Percentiles rank a stretch among this genome's conserved stretches.
These are phyloP conservation scores for Citrullus mucosospermus DNA, from an alignment of 306 rosid species.

Conservation along the genomic window DNA sequence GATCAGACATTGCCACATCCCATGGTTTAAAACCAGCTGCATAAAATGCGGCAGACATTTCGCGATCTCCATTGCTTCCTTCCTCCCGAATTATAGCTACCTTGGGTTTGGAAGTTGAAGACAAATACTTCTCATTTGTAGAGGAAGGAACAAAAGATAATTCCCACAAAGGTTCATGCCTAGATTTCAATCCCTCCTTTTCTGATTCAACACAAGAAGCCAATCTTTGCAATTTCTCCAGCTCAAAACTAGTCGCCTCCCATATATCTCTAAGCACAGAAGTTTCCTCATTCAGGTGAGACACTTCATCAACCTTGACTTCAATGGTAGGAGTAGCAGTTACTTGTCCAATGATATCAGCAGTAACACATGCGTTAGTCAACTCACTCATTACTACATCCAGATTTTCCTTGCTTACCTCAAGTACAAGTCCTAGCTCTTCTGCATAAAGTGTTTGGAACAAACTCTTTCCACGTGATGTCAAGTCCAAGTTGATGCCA, in stretches of 20 bases:
- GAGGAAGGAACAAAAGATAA: constrained; percentile 56
- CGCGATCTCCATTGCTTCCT: constrained; percentile 90
- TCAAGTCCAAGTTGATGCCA: constrained; percentile 45
- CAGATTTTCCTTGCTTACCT: constrained; percentile 56
- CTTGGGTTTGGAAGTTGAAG: constrained; percentile 45
- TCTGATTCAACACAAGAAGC: constrained; percentile 70
- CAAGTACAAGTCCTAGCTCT: constrained; percentile 75
- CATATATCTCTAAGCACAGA: constrained; percentile 58
- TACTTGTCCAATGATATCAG: constrained; percentile 53
- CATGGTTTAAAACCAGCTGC: constrained; percentile 80
- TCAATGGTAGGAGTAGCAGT: constrained; percentile 31
- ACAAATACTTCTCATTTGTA: constrained; percentile 45
- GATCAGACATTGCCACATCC: constrained; percentile 84
- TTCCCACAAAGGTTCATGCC: constrained; percentile 63
- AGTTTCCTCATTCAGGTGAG: constrained; percentile 45
- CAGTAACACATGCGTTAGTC: constrained; percentile 27
- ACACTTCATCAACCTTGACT: constrained; percentile 51
- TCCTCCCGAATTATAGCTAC: constrained; percentile 89
- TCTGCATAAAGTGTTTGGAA: constrained; percentile 65
- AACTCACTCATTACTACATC: constrained; percentile 35
- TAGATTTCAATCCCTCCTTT: constrained; percentile 60
- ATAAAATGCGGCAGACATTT: constrained; percentile 82
- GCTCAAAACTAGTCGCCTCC: constrained; percentile 75
- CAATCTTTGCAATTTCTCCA: constrained; percentile 62
- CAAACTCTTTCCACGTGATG: constrained; percentile 44